These are phyloP conservation scores for Lavandula angustifolia DNA, from an alignment of 257 asterid species.

Conservation along the genomic window DNA sequence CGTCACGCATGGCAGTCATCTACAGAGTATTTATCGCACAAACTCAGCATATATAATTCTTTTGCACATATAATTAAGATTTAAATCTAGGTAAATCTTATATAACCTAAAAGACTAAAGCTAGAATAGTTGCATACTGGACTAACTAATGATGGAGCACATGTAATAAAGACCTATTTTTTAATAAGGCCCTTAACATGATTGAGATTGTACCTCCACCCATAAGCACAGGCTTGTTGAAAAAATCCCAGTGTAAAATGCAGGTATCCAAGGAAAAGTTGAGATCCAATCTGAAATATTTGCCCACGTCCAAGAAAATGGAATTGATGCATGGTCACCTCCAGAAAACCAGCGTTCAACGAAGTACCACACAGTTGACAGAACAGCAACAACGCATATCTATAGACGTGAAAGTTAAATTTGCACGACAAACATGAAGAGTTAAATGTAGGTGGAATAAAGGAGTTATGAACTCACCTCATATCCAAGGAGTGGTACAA, in stretches of 20 bases:
- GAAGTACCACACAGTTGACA: constrained; percentile 61
- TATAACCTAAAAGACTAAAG: background rate
- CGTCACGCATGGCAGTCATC: constrained; percentile 74
- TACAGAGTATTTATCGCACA: constrained; percentile 22
- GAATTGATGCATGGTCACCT: constrained; percentile 43
- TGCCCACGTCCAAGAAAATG: constrained; percentile 54
- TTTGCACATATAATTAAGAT: background rate
- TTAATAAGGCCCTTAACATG: constrained; percentile 9
- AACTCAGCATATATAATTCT: background rate
- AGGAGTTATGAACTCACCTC: constrained; percentile 47
- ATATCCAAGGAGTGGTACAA: constrained; percentile 73
- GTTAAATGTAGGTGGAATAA: background rate
- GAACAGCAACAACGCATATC: constrained; percentile 67
- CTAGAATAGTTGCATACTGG: background rate
- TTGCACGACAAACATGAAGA: constrained; percentile 22
- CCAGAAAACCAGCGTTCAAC: constrained; percentile 46
- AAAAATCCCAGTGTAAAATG: constrained; percentile 74
- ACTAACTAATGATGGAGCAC: background rate
- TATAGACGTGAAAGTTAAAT: constrained; percentile 31
- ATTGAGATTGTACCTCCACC: constrained; percentile 56
- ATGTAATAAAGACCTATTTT: background rate
- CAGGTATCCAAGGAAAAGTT: constrained; percentile 82
- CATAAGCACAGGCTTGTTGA: constrained; percentile 77
- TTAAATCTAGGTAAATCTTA: background rate
- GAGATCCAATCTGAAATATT: constrained; percentile 38